Evolutionary conservation across 768 basidiomycete species (phyloP).

Genomic region (Suillus sp.): DNA sequence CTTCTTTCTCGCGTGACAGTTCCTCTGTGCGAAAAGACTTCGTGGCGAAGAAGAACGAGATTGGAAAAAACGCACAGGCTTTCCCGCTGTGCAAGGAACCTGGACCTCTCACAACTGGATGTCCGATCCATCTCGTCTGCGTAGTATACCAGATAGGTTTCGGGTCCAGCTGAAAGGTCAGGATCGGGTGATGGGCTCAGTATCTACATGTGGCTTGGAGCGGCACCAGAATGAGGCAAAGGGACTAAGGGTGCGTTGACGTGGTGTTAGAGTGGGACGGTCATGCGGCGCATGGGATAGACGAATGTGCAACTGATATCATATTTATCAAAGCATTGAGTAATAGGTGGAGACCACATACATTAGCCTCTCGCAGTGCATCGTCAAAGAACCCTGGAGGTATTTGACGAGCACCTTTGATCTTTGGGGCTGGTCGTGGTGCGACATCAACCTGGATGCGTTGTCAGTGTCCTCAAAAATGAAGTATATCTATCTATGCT

Average conservation of each 20-base stretch:
- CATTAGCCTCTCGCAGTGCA: not conserved
- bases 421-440: not conserved
- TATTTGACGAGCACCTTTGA: not conserved
- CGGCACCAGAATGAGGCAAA: not conserved
- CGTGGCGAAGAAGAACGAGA: not conserved
- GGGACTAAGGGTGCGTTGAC: no score
- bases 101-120: not conserved
- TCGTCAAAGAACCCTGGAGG: not conserved
- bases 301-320: not conserved
- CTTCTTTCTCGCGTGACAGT: not conserved
- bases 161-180: not conserved
- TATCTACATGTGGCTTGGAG: not conserved
- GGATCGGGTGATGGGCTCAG: not conserved
- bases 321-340: not conserved
- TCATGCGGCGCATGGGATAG: not conserved
- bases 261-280: not conserved
- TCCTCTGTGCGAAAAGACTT: not conserved
- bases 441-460: not conserved
- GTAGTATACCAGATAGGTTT: not conserved
- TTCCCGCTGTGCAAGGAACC: not conserved
- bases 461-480: not conserved
- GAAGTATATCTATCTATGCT: no score
- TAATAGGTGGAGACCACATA: not conserved
- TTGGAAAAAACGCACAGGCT: not conserved
- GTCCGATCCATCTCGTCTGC: not conserved